These are phyloP conservation scores for Xylariaceae sp. DNA, from an alignment of 2,329 filamentous ascomycete species.

Conservation along the genomic window DNA sequence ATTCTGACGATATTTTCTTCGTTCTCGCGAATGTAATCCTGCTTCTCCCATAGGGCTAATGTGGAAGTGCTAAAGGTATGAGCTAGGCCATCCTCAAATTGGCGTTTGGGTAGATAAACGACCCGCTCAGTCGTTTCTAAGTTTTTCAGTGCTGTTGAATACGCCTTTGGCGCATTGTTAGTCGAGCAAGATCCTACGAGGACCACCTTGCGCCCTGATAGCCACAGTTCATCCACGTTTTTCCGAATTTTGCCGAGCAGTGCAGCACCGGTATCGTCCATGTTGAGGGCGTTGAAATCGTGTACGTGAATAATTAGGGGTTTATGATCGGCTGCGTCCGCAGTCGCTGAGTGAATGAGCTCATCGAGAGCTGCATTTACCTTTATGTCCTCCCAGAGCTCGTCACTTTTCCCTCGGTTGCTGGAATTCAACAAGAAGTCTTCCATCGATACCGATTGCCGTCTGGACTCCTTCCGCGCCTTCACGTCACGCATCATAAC, in stretches of 20 bases:
- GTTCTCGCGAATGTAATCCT: conserved; percentile 27
- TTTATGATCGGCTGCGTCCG: conserved; percentile 31
- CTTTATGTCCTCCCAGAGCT: conserved; percentile 59
- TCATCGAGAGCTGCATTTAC: conserved; percentile 52
- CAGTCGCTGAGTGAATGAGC: conserved; percentile 46
- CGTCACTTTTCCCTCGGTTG: conserved; percentile 35
- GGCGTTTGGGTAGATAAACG: conserved; percentile 21
- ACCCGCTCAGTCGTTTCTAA: conserved; percentile 36
- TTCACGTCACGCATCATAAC: conserved; percentile 20
- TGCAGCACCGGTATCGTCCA: conserved; percentile 59
- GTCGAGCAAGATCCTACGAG: conserved; percentile 72
- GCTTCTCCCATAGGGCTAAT: conserved; percentile 12
- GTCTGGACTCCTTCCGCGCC: conserved; percentile 23
- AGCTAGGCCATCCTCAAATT: background rate
- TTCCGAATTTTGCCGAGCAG: conserved; percentile 66
- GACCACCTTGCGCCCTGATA: conserved; percentile 64
- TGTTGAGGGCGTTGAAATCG: conserved; percentile 73
- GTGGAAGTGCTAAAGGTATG: background rate
- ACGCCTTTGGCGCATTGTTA: conserved; percentile 43
- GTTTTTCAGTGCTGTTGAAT: conserved; percentile 36
- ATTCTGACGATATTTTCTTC: conserved; percentile 27
- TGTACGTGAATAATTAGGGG: conserved; percentile 70
- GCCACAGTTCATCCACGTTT: conserved; percentile 66
- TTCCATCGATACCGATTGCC: conserved; percentile 36
- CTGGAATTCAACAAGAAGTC: conserved; percentile 39